phyloP scores from a whole-genome alignment of 2,329 filamentous ascomycete species.

The Talaromyces sp. region DNA sequence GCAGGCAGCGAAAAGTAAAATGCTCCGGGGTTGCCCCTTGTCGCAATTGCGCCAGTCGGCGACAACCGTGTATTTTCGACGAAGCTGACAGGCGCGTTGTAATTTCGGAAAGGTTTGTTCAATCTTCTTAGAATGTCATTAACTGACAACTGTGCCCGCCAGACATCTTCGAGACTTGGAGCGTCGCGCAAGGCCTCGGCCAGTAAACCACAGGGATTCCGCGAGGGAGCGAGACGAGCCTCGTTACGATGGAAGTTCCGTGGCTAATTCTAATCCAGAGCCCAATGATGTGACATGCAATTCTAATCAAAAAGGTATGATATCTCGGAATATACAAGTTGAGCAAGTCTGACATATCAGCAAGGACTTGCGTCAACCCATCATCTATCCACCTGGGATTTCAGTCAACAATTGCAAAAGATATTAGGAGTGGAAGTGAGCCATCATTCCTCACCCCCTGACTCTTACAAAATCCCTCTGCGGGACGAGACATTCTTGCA shows the following conservation, averaged over 20 bases:
- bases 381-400: neutral
- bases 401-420: neutral
- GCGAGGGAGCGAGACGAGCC: neutral
- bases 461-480: neutral
- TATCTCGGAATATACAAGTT: neutral
- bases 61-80: slow-evolving; percentile 9
- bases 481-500: neutral
- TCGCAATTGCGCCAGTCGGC: slow-evolving; percentile 6
- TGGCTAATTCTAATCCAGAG: neutral
- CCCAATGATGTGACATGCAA: neutral
- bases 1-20: slow-evolving; percentile 11
- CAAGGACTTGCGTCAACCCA: neutral
- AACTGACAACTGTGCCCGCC: neutral
- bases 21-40: slow-evolving; percentile 9
- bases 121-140: neutral
- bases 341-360: neutral
- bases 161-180: slow-evolving; percentile 4
- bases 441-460: neutral
- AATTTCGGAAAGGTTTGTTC: neutral
- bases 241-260: neutral
- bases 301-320: neutral
- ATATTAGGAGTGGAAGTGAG: neutral
- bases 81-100: slow-evolving; percentile 2
- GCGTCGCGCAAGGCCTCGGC: neutral
- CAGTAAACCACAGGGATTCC: neutral